These are phyloP conservation scores for Lyophyllum semitale DNA, from an alignment of 768 basidiomycete genomes.

Conservation along the genomic window DNA sequence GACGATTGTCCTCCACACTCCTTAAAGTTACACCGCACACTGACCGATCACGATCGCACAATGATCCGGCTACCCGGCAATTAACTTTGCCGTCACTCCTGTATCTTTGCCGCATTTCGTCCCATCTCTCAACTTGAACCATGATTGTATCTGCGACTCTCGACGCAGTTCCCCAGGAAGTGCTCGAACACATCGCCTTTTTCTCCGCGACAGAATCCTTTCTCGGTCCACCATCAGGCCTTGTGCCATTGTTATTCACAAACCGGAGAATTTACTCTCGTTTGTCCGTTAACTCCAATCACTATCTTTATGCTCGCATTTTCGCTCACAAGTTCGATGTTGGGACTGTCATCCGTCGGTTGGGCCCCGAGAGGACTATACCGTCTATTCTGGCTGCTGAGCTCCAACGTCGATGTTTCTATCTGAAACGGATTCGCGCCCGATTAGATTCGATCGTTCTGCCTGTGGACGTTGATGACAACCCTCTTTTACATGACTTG, in stretches of 20 bases:
- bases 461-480: slow-evolving; percentile 22
- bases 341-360: slow-evolving; percentile 46
- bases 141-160: slow-evolving; percentile 35
- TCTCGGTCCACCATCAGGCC: slow-evolving; percentile 61
- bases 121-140: slow-evolving; percentile 8
- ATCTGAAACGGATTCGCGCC: slow-evolving; percentile 57
- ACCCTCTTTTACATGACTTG: slow-evolving; percentile 38
- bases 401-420: slow-evolving; percentile 59
- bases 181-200: slow-evolving; percentile 78
- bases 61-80: slow-evolving; percentile 11
- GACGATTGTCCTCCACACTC: too few relatives aligned
- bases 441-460: slow-evolving; percentile 38
- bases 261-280: slow-evolving; percentile 49
- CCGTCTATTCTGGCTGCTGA: slow-evolving; percentile 58
- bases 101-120: slow-evolving; percentile 6
- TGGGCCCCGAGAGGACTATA: slow-evolving; percentile 41
- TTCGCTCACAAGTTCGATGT: slow-evolving; percentile 72
- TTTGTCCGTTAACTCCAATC: slow-evolving; percentile 56
- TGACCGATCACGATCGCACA: not conserved
- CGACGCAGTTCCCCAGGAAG: slow-evolving; percentile 66
- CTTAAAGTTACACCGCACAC: too few relatives aligned
- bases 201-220: slow-evolving; percentile 52
- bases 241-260: slow-evolving; percentile 56
- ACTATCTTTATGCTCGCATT: slow-evolving; percentile 72
- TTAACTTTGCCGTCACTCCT: slow-evolving; percentile 1